Conservation (phyloP, 2,329 filamentous ascomycete genomes). For the Sporothrix luriei region DNA sequence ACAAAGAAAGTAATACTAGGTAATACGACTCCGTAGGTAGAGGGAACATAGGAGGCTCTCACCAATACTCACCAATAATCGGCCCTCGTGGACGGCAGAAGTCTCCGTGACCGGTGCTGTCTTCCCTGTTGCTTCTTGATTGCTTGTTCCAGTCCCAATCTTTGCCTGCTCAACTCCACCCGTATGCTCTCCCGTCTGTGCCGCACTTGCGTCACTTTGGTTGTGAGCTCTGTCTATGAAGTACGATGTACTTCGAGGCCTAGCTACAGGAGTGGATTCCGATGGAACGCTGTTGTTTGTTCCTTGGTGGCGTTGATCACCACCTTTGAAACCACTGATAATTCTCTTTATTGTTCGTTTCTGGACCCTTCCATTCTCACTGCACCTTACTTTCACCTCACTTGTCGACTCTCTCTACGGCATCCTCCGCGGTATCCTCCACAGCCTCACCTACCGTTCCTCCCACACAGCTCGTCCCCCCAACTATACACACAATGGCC, state of each 20-base stretch:
- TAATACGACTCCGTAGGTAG: too few species aligned
- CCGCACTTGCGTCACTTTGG: conserved; percentile 17
- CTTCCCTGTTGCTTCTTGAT: not conserved
- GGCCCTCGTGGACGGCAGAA: conserved; percentile 22
- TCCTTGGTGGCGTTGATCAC: not conserved
- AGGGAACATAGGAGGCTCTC: not conserved
- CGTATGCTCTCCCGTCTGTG: not conserved
- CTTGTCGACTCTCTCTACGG: not conserved
- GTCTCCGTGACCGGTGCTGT: conserved; percentile 22
- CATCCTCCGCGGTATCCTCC: too few species aligned
- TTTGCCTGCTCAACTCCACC: conserved; percentile 11
- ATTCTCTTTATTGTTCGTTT: not conserved
- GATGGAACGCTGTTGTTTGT: not conserved
- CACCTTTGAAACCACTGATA: too few species aligned
- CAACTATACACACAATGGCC: conserved; percentile 30
- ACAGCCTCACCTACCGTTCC: not conserved
- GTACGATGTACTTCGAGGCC: too few species aligned
- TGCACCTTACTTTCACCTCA: not conserved
- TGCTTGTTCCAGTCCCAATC: not conserved
- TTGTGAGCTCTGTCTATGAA: not conserved
- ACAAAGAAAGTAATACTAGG: not conserved
- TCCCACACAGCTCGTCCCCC: too few species aligned
- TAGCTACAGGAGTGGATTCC: too few species aligned
- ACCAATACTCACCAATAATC: conserved; percentile 18
- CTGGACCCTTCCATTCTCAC: not conserved